Evolutionary conservation across 2,329 filamentous ascomycete species (phyloP).

Genomic region (Pseudogymnoascus sp.): DNA sequence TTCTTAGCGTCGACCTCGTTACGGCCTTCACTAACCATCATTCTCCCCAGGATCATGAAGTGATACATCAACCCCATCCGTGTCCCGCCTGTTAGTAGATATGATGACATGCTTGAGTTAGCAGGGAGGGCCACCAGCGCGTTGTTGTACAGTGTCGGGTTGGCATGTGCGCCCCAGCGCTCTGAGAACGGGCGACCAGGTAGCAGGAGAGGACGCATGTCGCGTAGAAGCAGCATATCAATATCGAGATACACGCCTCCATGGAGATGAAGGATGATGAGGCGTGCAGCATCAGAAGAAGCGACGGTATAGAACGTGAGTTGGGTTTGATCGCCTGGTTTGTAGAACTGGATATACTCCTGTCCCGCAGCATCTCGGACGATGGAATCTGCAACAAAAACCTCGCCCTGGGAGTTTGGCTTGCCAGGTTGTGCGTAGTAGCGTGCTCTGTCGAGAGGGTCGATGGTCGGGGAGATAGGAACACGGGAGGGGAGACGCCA

Average conservation of each 20-base stretch:
- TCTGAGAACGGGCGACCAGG: background rate
- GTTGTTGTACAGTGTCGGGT: background rate
- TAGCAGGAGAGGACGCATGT: background rate
- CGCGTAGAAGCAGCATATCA: background rate
- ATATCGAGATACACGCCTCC: background rate
- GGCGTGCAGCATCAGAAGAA: background rate
- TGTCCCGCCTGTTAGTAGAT: background rate
- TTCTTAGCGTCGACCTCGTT: background rate
- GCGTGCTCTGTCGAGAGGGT: background rate
- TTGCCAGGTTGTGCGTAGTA: background rate
- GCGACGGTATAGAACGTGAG: background rate
- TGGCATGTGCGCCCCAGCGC: background rate
- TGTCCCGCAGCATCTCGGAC: background rate
- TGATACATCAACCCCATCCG: background rate
- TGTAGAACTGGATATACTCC: background rate
- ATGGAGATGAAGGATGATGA: slow-evolving; percentile 4
- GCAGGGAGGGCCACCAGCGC: background rate
- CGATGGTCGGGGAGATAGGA: background rate
- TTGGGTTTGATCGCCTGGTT: background rate
- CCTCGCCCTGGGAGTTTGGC: background rate
- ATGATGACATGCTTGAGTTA: background rate
- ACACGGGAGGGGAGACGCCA: background rate
- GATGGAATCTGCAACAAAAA: background rate
- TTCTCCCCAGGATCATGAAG: background rate
- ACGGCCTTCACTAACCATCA: background rate